phyloP scores from a whole-genome alignment of 768 basidiomycete species.

The Roridomyces roridus region DNA sequence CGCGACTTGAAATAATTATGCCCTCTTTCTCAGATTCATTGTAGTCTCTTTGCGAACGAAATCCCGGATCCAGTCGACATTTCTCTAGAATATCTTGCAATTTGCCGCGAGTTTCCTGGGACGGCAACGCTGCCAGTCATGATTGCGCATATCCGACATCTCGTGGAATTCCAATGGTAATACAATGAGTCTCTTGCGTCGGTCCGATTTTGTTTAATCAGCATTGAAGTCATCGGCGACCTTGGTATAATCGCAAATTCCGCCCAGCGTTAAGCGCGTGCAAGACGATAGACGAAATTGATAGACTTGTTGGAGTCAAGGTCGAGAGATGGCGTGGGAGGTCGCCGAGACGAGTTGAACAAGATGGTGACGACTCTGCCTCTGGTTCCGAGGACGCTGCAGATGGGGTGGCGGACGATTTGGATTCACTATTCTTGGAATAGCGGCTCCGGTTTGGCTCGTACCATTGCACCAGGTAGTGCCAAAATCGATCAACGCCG shows the following conservation, averaged over 20 bases:
- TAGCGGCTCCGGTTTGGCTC: too few relatives aligned
- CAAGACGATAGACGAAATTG: constrained; percentile 50
- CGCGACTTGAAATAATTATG: not conserved
- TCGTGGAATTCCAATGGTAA: constrained; percentile 73
- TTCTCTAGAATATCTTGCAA: constrained; percentile 70
- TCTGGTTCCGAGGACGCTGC: constrained; percentile 21
- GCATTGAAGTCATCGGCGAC: constrained; percentile 46
- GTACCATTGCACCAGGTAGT: too few relatives aligned
- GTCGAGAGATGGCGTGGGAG: constrained; percentile 58
- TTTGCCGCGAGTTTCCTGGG: constrained; percentile 59
- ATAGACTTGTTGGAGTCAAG: constrained; percentile 29
- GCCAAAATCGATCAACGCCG: too few relatives aligned
- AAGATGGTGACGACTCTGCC: constrained; percentile 20
- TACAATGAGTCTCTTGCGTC: constrained; percentile 28
- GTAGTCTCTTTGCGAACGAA: constrained; percentile 61
- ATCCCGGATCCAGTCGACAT: constrained; percentile 70
- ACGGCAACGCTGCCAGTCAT: constrained; percentile 56
- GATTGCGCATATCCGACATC: constrained; percentile 70
- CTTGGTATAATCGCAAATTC: constrained; percentile 62
- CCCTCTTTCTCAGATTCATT: not conserved
- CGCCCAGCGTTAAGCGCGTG: constrained; percentile 50
- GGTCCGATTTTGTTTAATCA: constrained; percentile 2
- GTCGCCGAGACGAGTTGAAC: constrained; percentile 32
- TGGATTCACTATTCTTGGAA: constrained; percentile 18
- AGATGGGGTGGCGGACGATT: constrained; percentile 7